Conservation (phyloP, 2,329 filamentous ascomycete species). For the Hypoxylon rubiginosum region DNA sequence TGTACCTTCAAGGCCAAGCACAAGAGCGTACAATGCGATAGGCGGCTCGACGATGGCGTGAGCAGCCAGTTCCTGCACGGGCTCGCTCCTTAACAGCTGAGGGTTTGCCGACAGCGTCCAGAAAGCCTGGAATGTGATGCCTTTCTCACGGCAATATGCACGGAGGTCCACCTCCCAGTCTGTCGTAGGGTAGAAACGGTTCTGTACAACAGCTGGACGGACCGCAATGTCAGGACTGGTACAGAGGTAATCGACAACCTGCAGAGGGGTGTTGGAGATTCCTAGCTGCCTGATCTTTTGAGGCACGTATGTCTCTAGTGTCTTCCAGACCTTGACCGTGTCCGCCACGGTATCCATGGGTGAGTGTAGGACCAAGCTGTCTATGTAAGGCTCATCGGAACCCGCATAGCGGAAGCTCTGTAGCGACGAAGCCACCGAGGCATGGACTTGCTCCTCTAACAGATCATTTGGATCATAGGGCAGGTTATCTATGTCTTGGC, state of each 20-base stretch:
- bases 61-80: slow-evolving; percentile 65
- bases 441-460: slow-evolving; percentile 73
- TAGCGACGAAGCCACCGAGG: slow-evolving; percentile 77
- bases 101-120: slow-evolving; percentile 67
- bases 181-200: slow-evolving; percentile 75
- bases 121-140: slow-evolving; percentile 66
- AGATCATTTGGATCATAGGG: slow-evolving; percentile 73
- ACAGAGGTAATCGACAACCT: slow-evolving; percentile 67
- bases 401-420: slow-evolving; percentile 64
- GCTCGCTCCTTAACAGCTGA: slow-evolving; percentile 55
- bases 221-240: slow-evolving; percentile 46
- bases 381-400: slow-evolving; percentile 62
- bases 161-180: slow-evolving; percentile 72
- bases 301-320: slow-evolving; percentile 76
- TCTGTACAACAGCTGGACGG: slow-evolving; percentile 76
- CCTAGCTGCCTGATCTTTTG: slow-evolving; percentile 74
- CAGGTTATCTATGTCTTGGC: slow-evolving; percentile 71
- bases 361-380: slow-evolving; percentile 83
- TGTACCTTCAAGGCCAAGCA: slow-evolving; percentile 61
- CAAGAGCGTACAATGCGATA: slow-evolving; percentile 63
- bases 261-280: slow-evolving; percentile 79
- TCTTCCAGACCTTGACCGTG: slow-evolving; percentile 74
- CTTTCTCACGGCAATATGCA: slow-evolving; percentile 58
- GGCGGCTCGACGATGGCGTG: slow-evolving; percentile 54
- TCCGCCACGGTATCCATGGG: slow-evolving; percentile 58